Conservation (phyloP, 108 stramenopile genomes). For the Fistulifera solaris region DNA sequence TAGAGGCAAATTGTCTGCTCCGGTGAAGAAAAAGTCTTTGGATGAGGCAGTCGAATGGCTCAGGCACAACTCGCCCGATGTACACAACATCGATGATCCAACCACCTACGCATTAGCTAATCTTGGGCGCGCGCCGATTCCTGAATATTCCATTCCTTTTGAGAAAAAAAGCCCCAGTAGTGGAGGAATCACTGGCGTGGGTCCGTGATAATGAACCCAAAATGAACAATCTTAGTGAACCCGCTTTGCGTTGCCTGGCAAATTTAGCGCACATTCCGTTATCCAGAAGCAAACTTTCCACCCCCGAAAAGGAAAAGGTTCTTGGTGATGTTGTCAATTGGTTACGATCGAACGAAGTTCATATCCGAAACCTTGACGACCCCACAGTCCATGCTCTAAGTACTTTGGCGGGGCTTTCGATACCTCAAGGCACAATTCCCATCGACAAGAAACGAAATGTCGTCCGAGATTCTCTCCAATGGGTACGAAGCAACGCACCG, state of each 20-base stretch:
- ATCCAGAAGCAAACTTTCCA: neutral
- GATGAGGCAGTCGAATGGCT: conserved; percentile 14
- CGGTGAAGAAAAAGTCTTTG: conserved; percentile 6
- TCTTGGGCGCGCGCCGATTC: neutral
- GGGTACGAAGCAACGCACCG: conserved; percentile 17
- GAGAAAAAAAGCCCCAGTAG: neutral
- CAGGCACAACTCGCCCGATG: conserved; percentile 8
- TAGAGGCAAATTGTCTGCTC: neutral
- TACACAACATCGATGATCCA: conserved; percentile 3
- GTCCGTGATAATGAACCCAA: conserved; percentile 14
- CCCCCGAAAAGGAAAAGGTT: conserved; percentile 3
- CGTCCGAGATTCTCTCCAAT: conserved; percentile 13
- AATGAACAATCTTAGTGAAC: neutral
- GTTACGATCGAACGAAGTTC: conserved; percentile 18
- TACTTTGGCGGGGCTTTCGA: conserved; percentile 3
- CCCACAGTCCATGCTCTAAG: conserved; percentile 4
- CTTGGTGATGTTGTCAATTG: conserved; percentile 15
- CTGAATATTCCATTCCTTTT: neutral
- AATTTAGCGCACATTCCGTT: conserved; percentile 9
- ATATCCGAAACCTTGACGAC: conserved; percentile 1
- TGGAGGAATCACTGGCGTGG: conserved; percentile 10
- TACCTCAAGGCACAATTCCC: conserved; percentile 4
- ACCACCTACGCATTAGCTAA: neutral
- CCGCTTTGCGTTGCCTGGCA: conserved; percentile 1
- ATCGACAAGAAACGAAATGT: conserved; percentile 3